Evolutionary conservation across 768 basidiomycete species (phyloP), one percentile per base, ranked within the genome.

Genomic region (Mycena galopus): DNA sequence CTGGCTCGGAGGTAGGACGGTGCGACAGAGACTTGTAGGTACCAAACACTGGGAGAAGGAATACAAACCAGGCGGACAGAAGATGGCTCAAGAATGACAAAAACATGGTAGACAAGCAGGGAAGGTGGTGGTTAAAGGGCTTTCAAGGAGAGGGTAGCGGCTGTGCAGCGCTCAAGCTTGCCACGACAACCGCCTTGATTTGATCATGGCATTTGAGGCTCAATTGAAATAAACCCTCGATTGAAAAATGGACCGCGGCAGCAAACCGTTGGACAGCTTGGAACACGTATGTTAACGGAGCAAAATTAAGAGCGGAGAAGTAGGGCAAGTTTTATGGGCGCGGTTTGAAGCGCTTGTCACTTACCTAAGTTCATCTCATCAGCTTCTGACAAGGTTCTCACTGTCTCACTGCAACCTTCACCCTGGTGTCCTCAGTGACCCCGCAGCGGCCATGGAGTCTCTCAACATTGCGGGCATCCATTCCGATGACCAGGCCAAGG

Each of bases 1-100:
- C 63, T 32, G 84, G 82, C 77, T 90, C 89, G 75, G 77, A 87
- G 69, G 82, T 72, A 14, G 90, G 88, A 57, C 85, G 83, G 62
- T 86, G 88, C 0, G 88, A 84, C 33, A 93, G 82, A 14, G 90
- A 89, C 80, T 94, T 93, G 87, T 87, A 92, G 11, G 92, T 93
- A 3, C 86, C 81, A 74, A 88, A 93, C 72, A 84, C 86, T 0
- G 93, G 93, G n/a, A 93, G 81, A 1, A 90, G 82, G 77, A 92
- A 91, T 0, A 89, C 90, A 73, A 93, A 92, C 91, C 91, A 93
- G 59, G 91, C 91, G 78, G 92, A 92, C 78, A 60, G 39, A 14
- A 51, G 44, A 69, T 62, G 68, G 67, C 39, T 19, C 23, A 60
- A 30, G 9, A 56, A 27, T 6, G 65, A 75, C 58, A 44, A 29